Evolutionary conservation across 768 basidiomycete genomes (phyloP).

Genomic region (Fomitopsis pulvina): DNA sequence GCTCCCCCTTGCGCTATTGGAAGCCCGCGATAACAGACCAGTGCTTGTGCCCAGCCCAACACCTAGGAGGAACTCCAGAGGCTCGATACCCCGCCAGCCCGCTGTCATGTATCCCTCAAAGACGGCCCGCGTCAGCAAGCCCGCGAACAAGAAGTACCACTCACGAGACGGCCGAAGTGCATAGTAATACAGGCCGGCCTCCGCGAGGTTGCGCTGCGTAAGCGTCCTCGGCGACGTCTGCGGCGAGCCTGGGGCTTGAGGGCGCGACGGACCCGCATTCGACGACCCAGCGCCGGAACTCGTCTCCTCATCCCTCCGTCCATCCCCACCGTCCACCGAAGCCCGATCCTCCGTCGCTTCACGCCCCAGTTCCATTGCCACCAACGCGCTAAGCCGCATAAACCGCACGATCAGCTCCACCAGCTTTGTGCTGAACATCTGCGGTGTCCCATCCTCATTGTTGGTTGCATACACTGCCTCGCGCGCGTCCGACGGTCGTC

Average conservation of each 20-base stretch:
- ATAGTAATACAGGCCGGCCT: conserved; percentile 13
- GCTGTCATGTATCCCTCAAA: conserved; percentile 81
- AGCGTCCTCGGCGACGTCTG: conserved; percentile 16
- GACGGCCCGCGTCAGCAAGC: conserved; percentile 75
- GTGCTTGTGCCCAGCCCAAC: conserved; percentile 52
- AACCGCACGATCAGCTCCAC: conserved; percentile 66
- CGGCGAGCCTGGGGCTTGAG: conserved; percentile 13
- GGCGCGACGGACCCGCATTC: conserved; percentile 3
- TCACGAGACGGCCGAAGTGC: conserved; percentile 63
- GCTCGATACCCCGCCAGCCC: conserved; percentile 70
- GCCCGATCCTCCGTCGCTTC: conserved; percentile 42
- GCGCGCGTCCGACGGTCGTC: conserved; percentile 33
- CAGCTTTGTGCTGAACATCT: conserved; percentile 57
- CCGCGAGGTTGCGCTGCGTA: conserved; percentile 10
- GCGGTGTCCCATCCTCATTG: conserved; percentile 19
- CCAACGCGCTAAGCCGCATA: conserved; percentile 68
- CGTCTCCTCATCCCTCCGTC: conserved; percentile 19
- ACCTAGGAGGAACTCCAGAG: conserved; percentile 64
- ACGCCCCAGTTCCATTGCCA: conserved; percentile 69
- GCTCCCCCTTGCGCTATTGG: neutral
- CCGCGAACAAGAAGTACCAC: conserved; percentile 78
- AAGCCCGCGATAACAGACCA: neutral
- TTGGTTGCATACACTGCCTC: neutral
- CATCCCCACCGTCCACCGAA: conserved; percentile 36
- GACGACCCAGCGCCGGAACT: neutral